phyloP scores from a whole-genome alignment of 495 filamentous ascomycete genomes.

The Xylaria sp. region DNA sequence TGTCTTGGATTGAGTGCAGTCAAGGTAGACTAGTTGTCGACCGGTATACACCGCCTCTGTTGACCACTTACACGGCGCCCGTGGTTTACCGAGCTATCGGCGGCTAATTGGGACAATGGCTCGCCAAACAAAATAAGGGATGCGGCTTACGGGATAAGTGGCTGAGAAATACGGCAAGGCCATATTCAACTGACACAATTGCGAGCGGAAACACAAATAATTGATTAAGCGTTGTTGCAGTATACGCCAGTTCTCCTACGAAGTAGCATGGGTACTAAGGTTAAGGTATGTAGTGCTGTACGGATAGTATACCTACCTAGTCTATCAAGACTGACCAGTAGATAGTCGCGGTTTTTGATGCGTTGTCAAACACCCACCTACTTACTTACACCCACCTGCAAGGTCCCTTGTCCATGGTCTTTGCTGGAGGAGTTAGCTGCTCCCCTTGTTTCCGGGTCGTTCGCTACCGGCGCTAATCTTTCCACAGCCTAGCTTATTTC shows the following conservation, averaged over 20 bases:
- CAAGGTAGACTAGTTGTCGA: slow-evolving; percentile 7
- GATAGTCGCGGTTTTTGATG: too few species aligned
- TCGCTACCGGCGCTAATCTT: slow-evolving; percentile 18
- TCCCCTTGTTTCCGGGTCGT: slow-evolving; percentile 19
- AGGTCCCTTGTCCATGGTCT: slow-evolving; percentile 22
- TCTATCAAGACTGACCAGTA: not conserved
- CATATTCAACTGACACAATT: not conserved
- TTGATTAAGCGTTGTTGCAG: not conserved
- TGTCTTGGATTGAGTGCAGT: slow-evolving; percentile 9
- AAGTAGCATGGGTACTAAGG: too few species aligned
- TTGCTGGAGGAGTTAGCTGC: not conserved
- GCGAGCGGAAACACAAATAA: not conserved
- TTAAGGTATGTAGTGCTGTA: too few species aligned
- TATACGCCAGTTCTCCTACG: not conserved
- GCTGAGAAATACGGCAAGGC: not conserved
- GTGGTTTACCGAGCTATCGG: slow-evolving; percentile 18
- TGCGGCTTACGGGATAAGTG: not conserved
- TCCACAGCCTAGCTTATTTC: not conserved
- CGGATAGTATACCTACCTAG: too few species aligned
- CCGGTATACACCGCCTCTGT: slow-evolving; percentile 19
- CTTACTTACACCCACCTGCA: slow-evolving; percentile 25
- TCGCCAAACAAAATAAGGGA: not conserved
- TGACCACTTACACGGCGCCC: not conserved
- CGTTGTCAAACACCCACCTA: slow-evolving; percentile 28
- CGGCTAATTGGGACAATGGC: slow-evolving; percentile 22